Percentiles rank a stretch among this genome's conserved stretches.
These are phyloP conservation scores for Nidula microcarpa DNA, from an alignment of 768 basidiomycete genomes.

Conservation along the genomic window DNA sequence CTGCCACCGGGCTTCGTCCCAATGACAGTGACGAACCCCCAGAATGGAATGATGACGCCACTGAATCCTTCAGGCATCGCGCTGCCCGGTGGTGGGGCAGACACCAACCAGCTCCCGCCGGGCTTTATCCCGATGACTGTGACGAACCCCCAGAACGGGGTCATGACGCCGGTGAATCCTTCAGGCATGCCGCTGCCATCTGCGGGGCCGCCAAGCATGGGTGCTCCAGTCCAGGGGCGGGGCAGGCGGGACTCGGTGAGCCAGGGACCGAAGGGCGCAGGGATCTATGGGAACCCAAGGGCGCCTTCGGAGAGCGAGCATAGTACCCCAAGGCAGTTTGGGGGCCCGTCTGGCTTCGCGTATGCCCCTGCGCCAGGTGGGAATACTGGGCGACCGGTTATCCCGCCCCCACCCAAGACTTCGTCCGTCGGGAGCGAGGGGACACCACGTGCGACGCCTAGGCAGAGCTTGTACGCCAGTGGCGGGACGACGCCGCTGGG, in stretches of 20 bases:
- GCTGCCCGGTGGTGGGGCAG: slow-evolving; percentile 4
- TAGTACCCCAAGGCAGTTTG: slow-evolving; percentile 5
- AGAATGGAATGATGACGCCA: slow-evolving; percentile 14
- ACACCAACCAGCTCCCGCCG: background rate
- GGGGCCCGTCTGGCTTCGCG: slow-evolving; percentile 2
- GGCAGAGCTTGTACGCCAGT: background rate
- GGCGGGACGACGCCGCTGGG: slow-evolving; percentile 14
- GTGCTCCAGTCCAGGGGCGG: no score
- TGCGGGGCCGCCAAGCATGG: no score
- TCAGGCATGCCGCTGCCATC: no score
- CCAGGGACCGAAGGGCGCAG: background rate
- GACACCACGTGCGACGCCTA: background rate
- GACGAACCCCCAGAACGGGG: no score
- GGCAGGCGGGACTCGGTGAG: no score
- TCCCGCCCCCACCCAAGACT: background rate
- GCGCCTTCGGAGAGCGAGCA: background rate
- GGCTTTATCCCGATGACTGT: no score
- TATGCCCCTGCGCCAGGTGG: background rate
- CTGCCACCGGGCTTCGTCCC: slow-evolving; percentile 16
- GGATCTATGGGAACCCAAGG: slow-evolving; percentile 15
- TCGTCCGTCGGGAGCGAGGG: no score
- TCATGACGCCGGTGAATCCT: no score
- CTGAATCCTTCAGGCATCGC: slow-evolving; percentile 6
- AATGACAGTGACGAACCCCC: slow-evolving; percentile 11
- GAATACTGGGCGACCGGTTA: background rate